Evolutionary conservation across 2,329 filamentous ascomycete species (phyloP).

Genomic region (Lachnellula willkommii): DNA sequence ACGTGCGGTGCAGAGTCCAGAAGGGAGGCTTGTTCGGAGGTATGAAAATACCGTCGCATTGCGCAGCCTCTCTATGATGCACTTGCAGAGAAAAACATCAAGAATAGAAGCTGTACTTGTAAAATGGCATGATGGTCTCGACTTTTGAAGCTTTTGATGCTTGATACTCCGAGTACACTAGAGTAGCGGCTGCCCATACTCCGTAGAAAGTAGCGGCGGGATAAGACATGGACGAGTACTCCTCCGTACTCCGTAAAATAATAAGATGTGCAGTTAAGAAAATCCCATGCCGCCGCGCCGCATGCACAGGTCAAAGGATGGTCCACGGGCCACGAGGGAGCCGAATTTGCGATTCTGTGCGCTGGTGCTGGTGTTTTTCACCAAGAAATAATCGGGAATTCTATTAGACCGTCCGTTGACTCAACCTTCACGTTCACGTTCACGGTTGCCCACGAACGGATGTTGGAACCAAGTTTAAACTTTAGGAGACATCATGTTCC

Average conservation of each 20-base stretch:
- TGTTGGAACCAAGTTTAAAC: not conserved
- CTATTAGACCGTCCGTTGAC: not conserved
- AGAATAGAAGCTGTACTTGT: not conserved
- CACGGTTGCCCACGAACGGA: too few relatives aligned
- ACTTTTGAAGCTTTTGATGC: not conserved
- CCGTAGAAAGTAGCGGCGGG: not conserved
- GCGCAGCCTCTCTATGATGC: not conserved
- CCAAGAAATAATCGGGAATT: not conserved
- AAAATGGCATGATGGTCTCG: not conserved
- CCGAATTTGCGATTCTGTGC: not conserved
- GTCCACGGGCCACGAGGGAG: not conserved
- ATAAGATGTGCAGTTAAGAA: conserved; percentile 14
- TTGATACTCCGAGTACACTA: not conserved
- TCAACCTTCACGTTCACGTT: not conserved
- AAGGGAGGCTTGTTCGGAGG: not conserved
- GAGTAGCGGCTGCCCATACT: not conserved
- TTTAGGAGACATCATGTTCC: not conserved
- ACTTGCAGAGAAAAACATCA: not conserved
- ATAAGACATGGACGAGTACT: not conserved
- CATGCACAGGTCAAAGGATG: conserved; percentile 2
- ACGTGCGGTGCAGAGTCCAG: not conserved
- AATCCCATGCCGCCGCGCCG: conserved; percentile 7
- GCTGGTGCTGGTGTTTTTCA: not conserved
- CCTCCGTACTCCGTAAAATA: not conserved
- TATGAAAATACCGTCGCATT: not conserved